Percentiles rank a stretch among this genome's conserved stretches.
Conservation (phyloP, 2,329 filamentous ascomycete species). For the Ophiognomonia clavigignenti-juglandacearum region DNA sequence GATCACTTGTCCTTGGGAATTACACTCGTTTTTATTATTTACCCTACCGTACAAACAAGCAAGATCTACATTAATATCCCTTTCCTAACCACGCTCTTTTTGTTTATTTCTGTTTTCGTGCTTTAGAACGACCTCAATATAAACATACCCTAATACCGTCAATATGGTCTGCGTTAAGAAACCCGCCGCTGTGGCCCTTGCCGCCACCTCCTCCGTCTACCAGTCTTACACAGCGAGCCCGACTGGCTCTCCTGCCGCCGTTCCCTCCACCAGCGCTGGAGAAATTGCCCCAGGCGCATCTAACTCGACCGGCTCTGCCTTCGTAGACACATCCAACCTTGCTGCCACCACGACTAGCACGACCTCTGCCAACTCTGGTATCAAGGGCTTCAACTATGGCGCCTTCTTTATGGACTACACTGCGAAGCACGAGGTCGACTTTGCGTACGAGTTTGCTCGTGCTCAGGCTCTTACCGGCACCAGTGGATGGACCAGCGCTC, state of each 20-base stretch:
- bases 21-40: background rate
- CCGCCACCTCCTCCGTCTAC: conserved; percentile 9
- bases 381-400: conserved; percentile 72
- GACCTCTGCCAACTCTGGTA: conserved; percentile 25
- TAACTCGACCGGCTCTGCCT: too few species aligned
- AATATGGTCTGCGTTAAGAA: conserved; percentile 16
- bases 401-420: conserved; percentile 55
- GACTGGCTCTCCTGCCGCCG: background rate
- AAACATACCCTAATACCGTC: background rate
- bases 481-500: conserved; percentile 62
- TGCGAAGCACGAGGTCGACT: conserved; percentile 58
- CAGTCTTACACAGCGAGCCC: background rate
- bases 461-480: conserved; percentile 61
- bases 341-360: background rate
- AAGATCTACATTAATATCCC: too few species aligned
- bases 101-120: background rate
- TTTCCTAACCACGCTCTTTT: background rate
- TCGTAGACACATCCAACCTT: conserved; percentile 9
- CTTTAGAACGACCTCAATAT: too few species aligned
- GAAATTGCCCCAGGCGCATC: too few species aligned
- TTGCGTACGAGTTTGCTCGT: conserved; percentile 64
- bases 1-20: background rate
- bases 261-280: conserved; percentile 6
- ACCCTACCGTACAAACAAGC: too few species aligned
- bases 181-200: conserved; percentile 18